Percentiles rank a stretch among this genome's conserved stretches.
These are phyloP conservation scores for Eucalyptus sp. DNA, from an alignment of 345 rosid genomes.

Conservation along the genomic window DNA sequence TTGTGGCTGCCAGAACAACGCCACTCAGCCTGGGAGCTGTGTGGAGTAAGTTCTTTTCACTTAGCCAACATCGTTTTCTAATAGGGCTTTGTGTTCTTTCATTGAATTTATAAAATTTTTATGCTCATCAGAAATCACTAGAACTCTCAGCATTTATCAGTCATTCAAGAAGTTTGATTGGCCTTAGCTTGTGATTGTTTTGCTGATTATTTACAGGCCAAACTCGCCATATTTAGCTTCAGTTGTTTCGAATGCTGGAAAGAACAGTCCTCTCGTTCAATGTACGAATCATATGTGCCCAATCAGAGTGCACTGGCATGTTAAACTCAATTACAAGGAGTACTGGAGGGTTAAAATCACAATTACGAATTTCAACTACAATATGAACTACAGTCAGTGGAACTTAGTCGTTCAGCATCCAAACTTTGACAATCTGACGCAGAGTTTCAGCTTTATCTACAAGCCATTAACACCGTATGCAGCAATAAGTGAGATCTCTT, in stretches of 20 bases:
- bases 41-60: conserved; percentile 39
- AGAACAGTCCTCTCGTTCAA: conserved; percentile 43
- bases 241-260: conserved; percentile 30
- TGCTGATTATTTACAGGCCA: conserved; percentile 25
- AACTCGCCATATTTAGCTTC: conserved; percentile 48
- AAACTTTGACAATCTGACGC: conserved; percentile 62
- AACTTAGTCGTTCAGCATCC: conserved; percentile 82
- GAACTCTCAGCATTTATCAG: not conserved
- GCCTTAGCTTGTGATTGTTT: not conserved
- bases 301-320: conserved; percentile 85
- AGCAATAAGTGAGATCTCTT: conserved; percentile 46
- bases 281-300: conserved; percentile 97
- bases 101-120: not conserved
- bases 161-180: not conserved
- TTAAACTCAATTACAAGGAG: conserved; percentile 64
- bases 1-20: conserved; percentile 68
- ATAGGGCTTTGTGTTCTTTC: not conserved
- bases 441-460: conserved; percentile 62
- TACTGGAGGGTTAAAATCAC: conserved; percentile 83
- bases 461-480: conserved; percentile 51
- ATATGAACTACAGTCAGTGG: conserved; percentile 74
- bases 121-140: not conserved
- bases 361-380: conserved; percentile 74
- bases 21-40: conserved; percentile 36
- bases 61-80: not conserved